Base-by-base conservation (phyloP, 495 filamentous ascomycete genomes). In the Amniculicola lignicola region DNA sequence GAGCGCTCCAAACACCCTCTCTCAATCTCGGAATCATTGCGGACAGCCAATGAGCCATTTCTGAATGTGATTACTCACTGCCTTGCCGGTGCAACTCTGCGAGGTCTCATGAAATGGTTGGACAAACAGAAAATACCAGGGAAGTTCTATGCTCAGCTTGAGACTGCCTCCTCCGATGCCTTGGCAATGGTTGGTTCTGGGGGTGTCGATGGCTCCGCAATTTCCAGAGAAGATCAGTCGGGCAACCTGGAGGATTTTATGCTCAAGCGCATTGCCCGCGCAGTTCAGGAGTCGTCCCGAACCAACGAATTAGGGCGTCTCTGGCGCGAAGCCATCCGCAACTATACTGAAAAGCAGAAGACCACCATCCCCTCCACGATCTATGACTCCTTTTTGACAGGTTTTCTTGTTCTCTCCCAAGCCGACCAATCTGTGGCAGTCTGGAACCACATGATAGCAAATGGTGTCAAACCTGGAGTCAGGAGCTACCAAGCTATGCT, bases 401-500 rank as follows among this genome's bases (percentile, higher is more conserved):
- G 65, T 3, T 83, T 74, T 55, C 79, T 80, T 68, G 57, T 67
- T 2, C 53, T 86, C 16, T 62, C 72, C 22, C 70, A 70, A 52
- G 69, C 73, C 0, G 63, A 77, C n/a, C 59, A 68, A 2, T 76
- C 82, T 10, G 69, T 82, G 22, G 69, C 78, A 2, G 79, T 82
- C 3, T 85, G 83, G 79, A 81, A 82, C 51, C 58, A 73, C 48
- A 79, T 87, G 75, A 68, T 80, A 28, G 48, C 64, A 10, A 45
- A 67, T 48, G 78, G 78, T 0, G 59, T 79, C 25, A 63, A 67
- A 25, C 82, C 85, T 16, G 77, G 69, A 11, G 55, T 79, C 12
- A 73, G 66, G 46, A 82, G 83, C 0, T 88, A 80, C 80, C 79
- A 76, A 31, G 68, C 75, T 23, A 86, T 88, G 81, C 73, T 89